These are phyloP conservation scores for Arctium lappa DNA, from an alignment of 129 eudicot species.

Conservation along the genomic window DNA sequence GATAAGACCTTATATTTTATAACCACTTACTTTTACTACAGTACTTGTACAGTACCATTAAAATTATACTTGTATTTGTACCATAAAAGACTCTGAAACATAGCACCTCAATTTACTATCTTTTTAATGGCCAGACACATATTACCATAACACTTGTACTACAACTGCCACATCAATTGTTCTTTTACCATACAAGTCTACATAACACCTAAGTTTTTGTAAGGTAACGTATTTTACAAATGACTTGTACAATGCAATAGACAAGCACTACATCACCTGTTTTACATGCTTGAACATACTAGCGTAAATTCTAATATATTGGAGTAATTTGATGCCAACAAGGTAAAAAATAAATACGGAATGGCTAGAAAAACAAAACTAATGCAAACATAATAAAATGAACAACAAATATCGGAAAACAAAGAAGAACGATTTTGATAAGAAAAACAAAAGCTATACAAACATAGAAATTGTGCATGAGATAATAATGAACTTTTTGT, in stretches of 20 bases:
- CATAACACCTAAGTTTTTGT: not conserved
- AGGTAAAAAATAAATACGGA: not conserved
- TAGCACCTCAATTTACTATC: slow-evolving; percentile 15
- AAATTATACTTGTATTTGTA: slow-evolving; percentile 12
- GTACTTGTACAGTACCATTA: slow-evolving; percentile 13
- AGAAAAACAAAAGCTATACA: not conserved
- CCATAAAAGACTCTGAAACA: slow-evolving; percentile 9
- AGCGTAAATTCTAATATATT: not conserved
- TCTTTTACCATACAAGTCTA: slow-evolving; percentile 7
- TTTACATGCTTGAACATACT: not conserved
- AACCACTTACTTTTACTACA: not conserved
- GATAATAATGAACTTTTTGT: too few species aligned
- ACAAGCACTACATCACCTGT: not conserved
- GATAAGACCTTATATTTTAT: slow-evolving; percentile 1
- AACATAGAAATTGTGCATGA: not conserved
- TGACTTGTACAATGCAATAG: slow-evolving; percentile 7
- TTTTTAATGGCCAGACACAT: slow-evolving; percentile 6
- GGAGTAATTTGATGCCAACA: not conserved
- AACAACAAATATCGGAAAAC: not conserved
- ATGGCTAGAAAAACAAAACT: not conserved
- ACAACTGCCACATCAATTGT: not conserved
- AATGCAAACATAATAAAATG: not conserved
- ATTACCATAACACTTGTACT: slow-evolving; percentile 2
- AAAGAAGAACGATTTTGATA: too few species aligned
- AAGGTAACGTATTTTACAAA: not conserved